Evolutionary conservation across 768 basidiomycete genomes (phyloP), one percentile per base, ranked within the genome.

Genomic region (Thelephora aurantiotincta): DNA sequence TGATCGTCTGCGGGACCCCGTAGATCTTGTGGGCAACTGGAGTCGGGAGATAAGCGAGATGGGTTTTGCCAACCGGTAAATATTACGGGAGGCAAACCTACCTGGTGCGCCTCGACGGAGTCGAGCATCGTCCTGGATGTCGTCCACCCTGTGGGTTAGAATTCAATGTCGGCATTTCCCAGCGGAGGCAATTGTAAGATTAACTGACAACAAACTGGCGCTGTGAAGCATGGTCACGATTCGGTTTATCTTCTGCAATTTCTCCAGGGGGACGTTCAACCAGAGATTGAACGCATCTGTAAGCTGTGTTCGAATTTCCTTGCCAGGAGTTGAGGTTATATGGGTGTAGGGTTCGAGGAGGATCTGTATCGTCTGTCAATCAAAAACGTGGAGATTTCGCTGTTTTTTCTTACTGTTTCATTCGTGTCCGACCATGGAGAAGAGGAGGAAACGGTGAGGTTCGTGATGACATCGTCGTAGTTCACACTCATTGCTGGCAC

Each of bases 151-250:
- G 61, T 6, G 45, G 4, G 43, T 38, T 2, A 43, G 12, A 50
- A 43, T 7, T 36, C 47, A 20, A 51, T 34, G 14, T 22, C 5
- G 7, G 12, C 18, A 22, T 41, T 41, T 11, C 16, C 38, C 16
- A 9, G 4, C 22, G 16, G 38, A 41, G 16, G 18, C 16, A 41
- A 16, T 41, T 14, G 3, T 41, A 14, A 18, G 14, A 41, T 14
- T 41, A 41, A 41, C 74, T 58, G 56, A 92, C 93, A 98, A 73
- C 20, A 99, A 70, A 60, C 88, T 91, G 4, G 93, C 92, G 46
- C 81, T 90, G 55, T 99, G 96, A 16, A 98, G 69, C 91, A 94
- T 97, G 57, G 79, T 80, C 33, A 99, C 86, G 46, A 99, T 76
- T 52, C 73, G 74, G 2, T 80, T 73, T 50, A 99, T 91, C 37